Evolutionary conservation across 768 basidiomycete genomes (phyloP).

Genomic region (Zangia roseola): DNA sequence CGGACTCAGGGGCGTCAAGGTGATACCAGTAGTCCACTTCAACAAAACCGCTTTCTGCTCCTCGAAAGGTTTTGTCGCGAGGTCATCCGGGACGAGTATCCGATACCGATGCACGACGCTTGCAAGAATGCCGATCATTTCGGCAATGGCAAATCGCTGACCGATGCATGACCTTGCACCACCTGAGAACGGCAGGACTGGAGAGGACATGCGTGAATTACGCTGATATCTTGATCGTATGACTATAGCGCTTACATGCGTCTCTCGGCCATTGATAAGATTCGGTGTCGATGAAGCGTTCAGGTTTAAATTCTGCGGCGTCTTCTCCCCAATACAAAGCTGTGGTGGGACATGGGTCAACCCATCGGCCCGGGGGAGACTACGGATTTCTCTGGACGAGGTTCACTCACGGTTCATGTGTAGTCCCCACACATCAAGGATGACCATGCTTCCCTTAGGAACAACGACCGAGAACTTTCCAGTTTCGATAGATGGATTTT

Average conservation of each 20-base stretch:
- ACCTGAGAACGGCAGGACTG: conserved; percentile 44
- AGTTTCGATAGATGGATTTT: conserved; percentile 15
- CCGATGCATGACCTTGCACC: conserved; percentile 50
- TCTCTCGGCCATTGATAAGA: conserved; percentile 52
- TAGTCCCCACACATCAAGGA: conserved; percentile 42
- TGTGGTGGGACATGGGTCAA: conserved; percentile 15
- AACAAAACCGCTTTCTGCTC: conserved; percentile 36
- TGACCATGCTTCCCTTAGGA: conserved; percentile 37
- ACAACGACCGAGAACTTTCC: conserved; percentile 36
- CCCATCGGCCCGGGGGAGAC: not conserved
- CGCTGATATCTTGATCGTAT: not conserved
- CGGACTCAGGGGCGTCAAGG: conserved; percentile 34
- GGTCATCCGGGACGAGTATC: conserved; percentile 38
- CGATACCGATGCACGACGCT: conserved; percentile 42
- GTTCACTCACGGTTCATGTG: conserved; percentile 44
- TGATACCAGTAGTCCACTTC: conserved; percentile 38
- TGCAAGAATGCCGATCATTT: conserved; percentile 43
- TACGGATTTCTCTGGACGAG: not conserved
- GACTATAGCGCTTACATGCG: conserved; percentile 36
- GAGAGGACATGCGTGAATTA: not conserved
- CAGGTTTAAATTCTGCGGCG: conserved; percentile 43
- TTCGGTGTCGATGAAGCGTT: conserved; percentile 50
- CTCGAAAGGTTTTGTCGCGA: conserved; percentile 27
- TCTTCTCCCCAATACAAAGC: conserved; percentile 52
- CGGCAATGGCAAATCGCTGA: conserved; percentile 45